Percentiles rank a stretch among this genome's conserved stretches.
Evolutionary conservation across 306 rosid genomes (phyloP).

Genomic region (Myrica gale): DNA sequence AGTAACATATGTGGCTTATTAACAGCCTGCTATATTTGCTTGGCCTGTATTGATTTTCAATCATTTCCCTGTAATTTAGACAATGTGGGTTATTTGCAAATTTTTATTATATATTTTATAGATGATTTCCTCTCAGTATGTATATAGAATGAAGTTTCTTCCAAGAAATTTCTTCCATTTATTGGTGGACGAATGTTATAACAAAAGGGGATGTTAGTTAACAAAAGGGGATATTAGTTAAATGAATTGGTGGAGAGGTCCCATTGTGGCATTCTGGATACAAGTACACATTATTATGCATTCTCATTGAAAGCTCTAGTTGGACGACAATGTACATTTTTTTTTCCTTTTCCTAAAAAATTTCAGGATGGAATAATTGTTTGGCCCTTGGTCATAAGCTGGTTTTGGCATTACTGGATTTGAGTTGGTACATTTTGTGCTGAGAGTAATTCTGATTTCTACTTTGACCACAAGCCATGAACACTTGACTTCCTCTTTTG

Average conservation of each 20-base stretch:
- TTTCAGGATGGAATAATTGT: neutral
- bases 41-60: slow-evolving; percentile 8
- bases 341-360: neutral
- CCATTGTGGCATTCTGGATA: neutral
- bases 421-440: slow-evolving; percentile 27
- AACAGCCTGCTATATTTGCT: slow-evolving; percentile 1
- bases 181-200: slow-evolving; percentile 7
- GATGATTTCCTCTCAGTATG: slow-evolving; percentile 11
- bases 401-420: neutral
- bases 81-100: slow-evolving; percentile 15
- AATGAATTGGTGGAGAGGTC: neutral
- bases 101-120: slow-evolving; percentile 6
- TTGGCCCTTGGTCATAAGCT: neutral
- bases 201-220: too few relatives aligned
- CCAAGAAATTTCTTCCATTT: neutral
- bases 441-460: slow-evolving; percentile 27
- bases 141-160: slow-evolving; percentile 15
- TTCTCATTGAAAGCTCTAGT: slow-evolving; percentile 20
- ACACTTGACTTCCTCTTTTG: slow-evolving; percentile 48
- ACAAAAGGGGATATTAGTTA: neutral
- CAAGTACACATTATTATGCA: neutral
- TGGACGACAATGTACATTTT: slow-evolving; percentile 18
- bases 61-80: slow-evolving; percentile 10
- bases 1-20: slow-evolving; percentile 19
- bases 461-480: slow-evolving; percentile 39